These are phyloP conservation scores for Salvia hispanica DNA, from an alignment of 257 asterid genomes.

Conservation along the genomic window DNA sequence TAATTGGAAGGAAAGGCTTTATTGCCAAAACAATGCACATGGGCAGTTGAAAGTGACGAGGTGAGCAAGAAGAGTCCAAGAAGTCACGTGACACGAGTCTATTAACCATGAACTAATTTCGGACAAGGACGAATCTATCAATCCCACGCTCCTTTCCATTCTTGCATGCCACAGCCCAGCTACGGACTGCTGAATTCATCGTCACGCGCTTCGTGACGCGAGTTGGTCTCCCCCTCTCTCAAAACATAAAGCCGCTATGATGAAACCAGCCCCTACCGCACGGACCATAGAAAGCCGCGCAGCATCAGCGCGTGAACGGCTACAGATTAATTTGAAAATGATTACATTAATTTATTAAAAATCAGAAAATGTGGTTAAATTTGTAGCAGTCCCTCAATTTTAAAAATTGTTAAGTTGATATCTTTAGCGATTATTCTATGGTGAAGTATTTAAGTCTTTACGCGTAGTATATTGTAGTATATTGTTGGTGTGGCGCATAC, in stretches of 20 bases:
- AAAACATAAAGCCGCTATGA: not conserved
- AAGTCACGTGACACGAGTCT: conserved; percentile 37
- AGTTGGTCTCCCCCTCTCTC: not conserved
- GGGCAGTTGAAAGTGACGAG: conserved; percentile 36
- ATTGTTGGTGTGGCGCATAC: too few relatives aligned
- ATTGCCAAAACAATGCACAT: conserved; percentile 28
- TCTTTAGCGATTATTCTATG: too few relatives aligned
- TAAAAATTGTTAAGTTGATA: too few relatives aligned
- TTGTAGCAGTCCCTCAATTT: too few relatives aligned
- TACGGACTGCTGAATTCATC: not conserved
- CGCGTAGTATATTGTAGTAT: too few relatives aligned
- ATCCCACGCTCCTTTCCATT: conserved; percentile 19
- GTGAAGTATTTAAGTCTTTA: too few relatives aligned
- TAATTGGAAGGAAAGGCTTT: not conserved
- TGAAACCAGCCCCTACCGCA: conserved; percentile 11
- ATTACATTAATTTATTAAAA: too few relatives aligned
- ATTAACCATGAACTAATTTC: not conserved
- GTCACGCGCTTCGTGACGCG: conserved; percentile 31
- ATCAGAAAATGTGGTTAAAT: too few relatives aligned
- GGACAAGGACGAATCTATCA: not conserved
- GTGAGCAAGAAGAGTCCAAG: conserved; percentile 40
- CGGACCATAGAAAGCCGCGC: not conserved
- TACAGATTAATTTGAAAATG: not conserved
- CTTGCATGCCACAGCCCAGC: not conserved
- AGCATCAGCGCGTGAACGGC: conserved; percentile 5